Base-by-base conservation (phyloP, 2,329 filamentous ascomycete genomes). In the Cladosporium oxysporum region DNA sequence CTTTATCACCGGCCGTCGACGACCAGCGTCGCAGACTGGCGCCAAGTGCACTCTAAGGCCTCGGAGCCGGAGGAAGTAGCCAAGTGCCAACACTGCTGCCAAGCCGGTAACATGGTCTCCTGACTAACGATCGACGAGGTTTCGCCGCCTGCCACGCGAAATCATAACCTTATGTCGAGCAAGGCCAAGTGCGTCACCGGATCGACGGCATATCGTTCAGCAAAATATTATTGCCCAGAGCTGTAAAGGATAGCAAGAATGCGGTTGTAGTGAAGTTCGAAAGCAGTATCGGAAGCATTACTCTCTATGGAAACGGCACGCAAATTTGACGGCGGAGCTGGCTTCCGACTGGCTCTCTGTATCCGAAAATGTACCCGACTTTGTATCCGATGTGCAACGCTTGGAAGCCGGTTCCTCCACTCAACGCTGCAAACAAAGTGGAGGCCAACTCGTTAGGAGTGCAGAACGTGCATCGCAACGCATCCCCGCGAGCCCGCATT, bases 31-130 rank as follows among this genome's bases (percentile, higher is more conserved):
- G 37, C 41, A 61, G 37, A 61, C 8, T 35, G 58, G 58, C 33
- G 58, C 58, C 58, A 61, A 61, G 58, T 28, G 11, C 41, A 28
- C 28, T 33, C 41, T 21, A 50, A 61, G 58, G 58, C 58, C 58
- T 61, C 58, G 58, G 58, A 61, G 11, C 41, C n/a, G 55, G 23
- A 29, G 49, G 49, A 28, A 28, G 55, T 14, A 28, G 55, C 37
- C 41, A 33, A 29, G 41, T 33, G 58, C 58, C 58, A 61, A 61
- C 58, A 21, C 58, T 33, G 11, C 14, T 41, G 55, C 33, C 55
- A 58, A 58, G 31, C 55, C 49, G 23, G 21, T 33, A 41, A 16
- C 21, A 4, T 55, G 31, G 31, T 49, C 58, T 21, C 23, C 23
- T 61, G 58, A 49, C 58, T 33, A n/a, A 33, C 41, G 37, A 47